Evolutionary conservation across 2,329 filamentous ascomycete species (phyloP), one percentile per base, ranked within the genome.

Genomic region (Diaporthe amygdali): DNA sequence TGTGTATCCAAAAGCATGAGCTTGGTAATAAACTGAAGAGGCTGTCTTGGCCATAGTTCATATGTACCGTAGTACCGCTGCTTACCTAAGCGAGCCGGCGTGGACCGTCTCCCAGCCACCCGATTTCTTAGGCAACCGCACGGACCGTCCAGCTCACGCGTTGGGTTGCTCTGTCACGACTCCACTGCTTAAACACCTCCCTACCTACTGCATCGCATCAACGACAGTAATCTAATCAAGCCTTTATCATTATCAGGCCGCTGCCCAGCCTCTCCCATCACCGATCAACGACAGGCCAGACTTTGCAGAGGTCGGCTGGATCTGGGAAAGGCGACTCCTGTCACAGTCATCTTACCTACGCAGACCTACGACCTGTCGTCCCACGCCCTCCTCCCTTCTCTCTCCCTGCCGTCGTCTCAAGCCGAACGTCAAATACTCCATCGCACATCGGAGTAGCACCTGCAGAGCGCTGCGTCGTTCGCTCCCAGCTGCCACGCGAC

Each of bases 381-480:
- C 9, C 55, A 37, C 22, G 22, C 17, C 55, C 22, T 59, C 55
- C 22, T 20, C 25, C 55, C 37, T 46, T 14, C 20, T 17, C 55
- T 59, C 37, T 37, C 6, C 22, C 37, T 44, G 22, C 22, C 22
- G 27, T 30, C 56, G 56, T 15, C 6, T 32, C 56, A 47, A 63
- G 10, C 56, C 56, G 14, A 63, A 46, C 56, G 56, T 34, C 56
- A 46, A 46, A 63, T 17, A 47, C 56, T 46, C 56, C 56, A 63
- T 47, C 25, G 56, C 56, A 63, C 56, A 32, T 34, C 56, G 56
- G 56, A 46, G 56, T 34, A 47, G 56, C 56, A 34, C 56, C n/a
- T 34, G 56, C 12, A 10, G 41, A 12, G 20, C 30, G 56, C 41
- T 47, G 30, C 56, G 56, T 34, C 17, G 41, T 63, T 46, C 39